phyloP scores from a whole-genome alignment of 257 asterid genomes.

The Nicotiana obtusifolia region DNA sequence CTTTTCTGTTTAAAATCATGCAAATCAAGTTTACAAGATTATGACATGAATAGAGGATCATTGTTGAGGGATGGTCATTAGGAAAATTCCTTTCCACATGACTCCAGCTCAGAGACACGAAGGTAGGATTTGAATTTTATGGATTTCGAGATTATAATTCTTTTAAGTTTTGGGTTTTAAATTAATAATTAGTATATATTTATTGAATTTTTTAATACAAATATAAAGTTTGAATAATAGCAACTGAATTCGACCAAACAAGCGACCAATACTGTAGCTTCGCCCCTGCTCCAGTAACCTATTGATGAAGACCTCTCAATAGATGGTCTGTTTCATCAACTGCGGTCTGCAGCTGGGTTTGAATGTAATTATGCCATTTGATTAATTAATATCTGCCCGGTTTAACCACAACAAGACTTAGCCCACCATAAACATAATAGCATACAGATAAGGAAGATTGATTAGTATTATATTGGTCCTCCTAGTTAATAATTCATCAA shows the following conservation, averaged over 20 bases:
- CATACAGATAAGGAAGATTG: background rate
- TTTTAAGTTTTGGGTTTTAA: no score
- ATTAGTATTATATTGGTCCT: background rate
- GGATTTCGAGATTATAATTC: no score
- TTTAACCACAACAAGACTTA: background rate
- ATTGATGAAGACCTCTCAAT: background rate
- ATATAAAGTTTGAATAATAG: no score
- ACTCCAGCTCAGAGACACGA: no score
- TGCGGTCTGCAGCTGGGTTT: background rate
- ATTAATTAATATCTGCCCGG: no score
- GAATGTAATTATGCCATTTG: background rate
- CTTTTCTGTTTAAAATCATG: background rate
- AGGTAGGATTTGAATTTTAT: no score
- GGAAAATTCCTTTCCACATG: background rate
- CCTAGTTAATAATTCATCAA: background rate
- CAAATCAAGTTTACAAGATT: background rate
- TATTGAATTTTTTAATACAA: no score
- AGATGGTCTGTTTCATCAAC: background rate
- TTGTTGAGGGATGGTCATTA: background rate
- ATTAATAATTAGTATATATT: no score
- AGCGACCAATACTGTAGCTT: no score
- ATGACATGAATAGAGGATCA: background rate
- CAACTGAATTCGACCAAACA: no score
- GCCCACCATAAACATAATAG: background rate
- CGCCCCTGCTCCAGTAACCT: background rate